Evolutionary conservation across 768 basidiomycete species (phyloP), one percentile per base, ranked within the genome.

Genomic region (Arthromyces matolae): DNA sequence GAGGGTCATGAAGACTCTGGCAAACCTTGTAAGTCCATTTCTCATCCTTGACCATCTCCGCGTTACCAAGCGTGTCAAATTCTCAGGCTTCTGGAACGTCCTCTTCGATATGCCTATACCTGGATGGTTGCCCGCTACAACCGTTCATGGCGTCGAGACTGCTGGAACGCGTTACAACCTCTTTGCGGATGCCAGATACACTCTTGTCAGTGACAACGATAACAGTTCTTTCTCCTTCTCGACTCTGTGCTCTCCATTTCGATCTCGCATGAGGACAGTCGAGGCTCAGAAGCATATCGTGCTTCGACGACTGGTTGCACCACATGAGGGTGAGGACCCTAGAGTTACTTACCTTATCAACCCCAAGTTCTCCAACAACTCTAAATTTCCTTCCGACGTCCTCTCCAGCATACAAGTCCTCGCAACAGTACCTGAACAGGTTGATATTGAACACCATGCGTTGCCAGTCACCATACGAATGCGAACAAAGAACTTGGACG

Each of bases 41-140:
- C 35, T 35, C 33, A 14, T 24, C 38, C 13, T 16, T 31, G 34
- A 24, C 13, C 28, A 19, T 41, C 25, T 51, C 33, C 48, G 28
- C 38, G 31, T n/a, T n/a, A n/a, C n/a, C n/a, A n/a, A n/a, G n/a
- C n/a, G n/a, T n/a, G n/a, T n/a, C 28, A 7, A 32, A 24, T 8
- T n/a, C 23, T n/a, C 22, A 78, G 77, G 70, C 56, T 64, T 64
- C 27, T 91, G 91, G 84, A 82, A 86, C 54, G 71, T 92, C 46
- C 71, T 83, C 14, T 95, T 94, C 63, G 84, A 92, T 63, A 67
- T 96, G 3, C 76, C 80, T 13, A 69, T 94, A n/a, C 92, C 93
- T 4, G 93, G 92, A 14, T 95, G 93, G 93, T 74, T 96, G 3
- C 93, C 93, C 7, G 72, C 75, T 1, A 75, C 80, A 13, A 70